These are phyloP conservation scores for Claviceps digitariae DNA, from an alignment of 2,329 filamentous ascomycete species.

Conservation along the genomic window DNA sequence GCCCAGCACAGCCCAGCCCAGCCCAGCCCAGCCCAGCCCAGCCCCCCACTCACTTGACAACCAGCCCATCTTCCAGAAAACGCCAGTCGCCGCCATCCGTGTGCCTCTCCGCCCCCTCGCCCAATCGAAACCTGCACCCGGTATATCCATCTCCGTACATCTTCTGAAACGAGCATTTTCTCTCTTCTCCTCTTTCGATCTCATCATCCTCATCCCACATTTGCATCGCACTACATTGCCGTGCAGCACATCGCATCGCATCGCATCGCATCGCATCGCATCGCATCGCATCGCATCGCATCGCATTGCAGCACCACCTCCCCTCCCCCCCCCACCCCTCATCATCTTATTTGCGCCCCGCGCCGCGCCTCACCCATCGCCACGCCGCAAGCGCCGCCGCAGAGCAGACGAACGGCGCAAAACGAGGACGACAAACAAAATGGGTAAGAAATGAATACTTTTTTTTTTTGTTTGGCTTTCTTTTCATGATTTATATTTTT, in stretches of 20 bases:
- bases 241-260: background rate
- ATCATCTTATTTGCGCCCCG: background rate
- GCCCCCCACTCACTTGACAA: background rate
- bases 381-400: background rate
- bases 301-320: background rate
- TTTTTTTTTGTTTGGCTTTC: no score
- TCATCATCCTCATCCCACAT: background rate
- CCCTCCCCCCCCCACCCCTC: background rate
- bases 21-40: no score
- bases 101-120: background rate
- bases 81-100: background rate
- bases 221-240: background rate
- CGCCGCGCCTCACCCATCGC: no score
- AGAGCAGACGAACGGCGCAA: background rate
- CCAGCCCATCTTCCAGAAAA: background rate
- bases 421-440: background rate
- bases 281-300: background rate
- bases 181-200: background rate
- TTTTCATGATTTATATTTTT: no score
- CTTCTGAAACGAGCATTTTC: background rate
- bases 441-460: background rate
- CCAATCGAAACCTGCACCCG: background rate
- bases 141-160: background rate
- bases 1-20: no score
- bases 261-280: background rate